Base-by-base conservation (phyloP, 75 land plant genomes). In the Pinus tabuliformis region DNA sequence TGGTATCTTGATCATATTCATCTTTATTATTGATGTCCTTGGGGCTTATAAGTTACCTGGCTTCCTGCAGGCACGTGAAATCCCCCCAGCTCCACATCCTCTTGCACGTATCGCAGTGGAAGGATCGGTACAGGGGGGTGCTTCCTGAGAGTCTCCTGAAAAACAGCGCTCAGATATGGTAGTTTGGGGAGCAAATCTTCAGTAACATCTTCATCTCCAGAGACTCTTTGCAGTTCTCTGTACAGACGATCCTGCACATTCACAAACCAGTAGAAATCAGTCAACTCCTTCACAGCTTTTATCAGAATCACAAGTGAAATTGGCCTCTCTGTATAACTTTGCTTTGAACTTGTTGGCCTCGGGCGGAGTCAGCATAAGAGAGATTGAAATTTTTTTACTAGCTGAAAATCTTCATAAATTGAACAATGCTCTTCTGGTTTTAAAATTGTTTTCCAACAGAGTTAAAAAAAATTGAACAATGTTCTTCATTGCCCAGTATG, bases 91-190 rank as follows among this genome's bases (percentile, higher is more conserved):
- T 89, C 80, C 42, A 92, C 85, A 75, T 96, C 92, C 73, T 92
- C 91, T 70, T 94, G 87, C 7, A 84, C 95, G 76, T 86, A 89
- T 57, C 99, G 78, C 1, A 84, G 80, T n/a, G 99, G 98, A 54
- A 96, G 45, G 12, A 94, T 45, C 0, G 99, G 91, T 39, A 79
- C 95, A 7, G 99, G 99, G 17, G 89, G 80, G 72, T 94, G 81
- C 76, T 81, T 89, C 62, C 98, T 80, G 26, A 96, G 78, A 1
- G 98, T 96, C 78, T 96, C 99, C 77, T 96, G 97, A 77, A 96
- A 89, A 57, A 94, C 80, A 61, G 95, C 91, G 64, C 73, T 81
- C 59, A 96, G 76, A 76, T 85, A 94, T 56, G 91, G 90, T n/a
- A 96, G 81, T 59, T 84, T 83, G 4, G 89, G 82, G 36, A 96